A percentile compares a stretch with the other conserved stretches of the same genome.
Evolutionary conservation across 176 grass and related monocot genomes (phyloP).

Genomic region (Eragrostis nindensis): DNA sequence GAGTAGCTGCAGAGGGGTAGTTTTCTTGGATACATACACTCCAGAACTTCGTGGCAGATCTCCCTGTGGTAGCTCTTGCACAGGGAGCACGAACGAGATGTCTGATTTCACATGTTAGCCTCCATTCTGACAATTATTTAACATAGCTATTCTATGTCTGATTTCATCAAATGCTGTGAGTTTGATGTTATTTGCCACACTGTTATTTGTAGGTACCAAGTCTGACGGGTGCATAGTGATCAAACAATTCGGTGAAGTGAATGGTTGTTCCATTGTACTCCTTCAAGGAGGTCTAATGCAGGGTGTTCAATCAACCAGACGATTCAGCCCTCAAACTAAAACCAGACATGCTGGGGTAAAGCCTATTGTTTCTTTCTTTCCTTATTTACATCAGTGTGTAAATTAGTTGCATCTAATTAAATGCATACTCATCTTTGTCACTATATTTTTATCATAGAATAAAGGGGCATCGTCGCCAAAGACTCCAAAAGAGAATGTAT

Average conservation of each 20-base stretch:
- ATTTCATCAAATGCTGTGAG: not conserved
- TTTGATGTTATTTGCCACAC: not conserved
- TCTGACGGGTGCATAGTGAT: not conserved
- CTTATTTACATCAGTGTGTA: not conserved
- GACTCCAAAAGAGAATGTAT: not conserved
- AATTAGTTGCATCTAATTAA: not conserved
- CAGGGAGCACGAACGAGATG: too few species aligned
- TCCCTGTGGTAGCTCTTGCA: too few species aligned
- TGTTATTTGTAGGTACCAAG: slow-evolving; percentile 16
- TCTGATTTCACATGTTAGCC: too few species aligned
- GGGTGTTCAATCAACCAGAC: not conserved
- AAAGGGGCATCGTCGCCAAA: not conserved
- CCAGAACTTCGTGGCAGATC: too few species aligned
- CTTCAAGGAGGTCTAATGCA: slow-evolving; percentile 12
- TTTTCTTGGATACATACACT: too few species aligned
- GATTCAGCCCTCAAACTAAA: not conserved
- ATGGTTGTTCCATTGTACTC: not conserved
- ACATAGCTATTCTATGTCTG: too few species aligned
- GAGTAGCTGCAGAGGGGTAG: too few species aligned
- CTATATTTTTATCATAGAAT: slow-evolving; percentile 15
- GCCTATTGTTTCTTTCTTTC: not conserved
- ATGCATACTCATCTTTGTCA: slow-evolving; percentile 1
- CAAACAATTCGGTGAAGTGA: not conserved
- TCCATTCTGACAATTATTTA: too few species aligned
- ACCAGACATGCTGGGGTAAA: not conserved